Base-by-base conservation (phyloP, 345 rosid species). In the Populus simonii region DNA sequence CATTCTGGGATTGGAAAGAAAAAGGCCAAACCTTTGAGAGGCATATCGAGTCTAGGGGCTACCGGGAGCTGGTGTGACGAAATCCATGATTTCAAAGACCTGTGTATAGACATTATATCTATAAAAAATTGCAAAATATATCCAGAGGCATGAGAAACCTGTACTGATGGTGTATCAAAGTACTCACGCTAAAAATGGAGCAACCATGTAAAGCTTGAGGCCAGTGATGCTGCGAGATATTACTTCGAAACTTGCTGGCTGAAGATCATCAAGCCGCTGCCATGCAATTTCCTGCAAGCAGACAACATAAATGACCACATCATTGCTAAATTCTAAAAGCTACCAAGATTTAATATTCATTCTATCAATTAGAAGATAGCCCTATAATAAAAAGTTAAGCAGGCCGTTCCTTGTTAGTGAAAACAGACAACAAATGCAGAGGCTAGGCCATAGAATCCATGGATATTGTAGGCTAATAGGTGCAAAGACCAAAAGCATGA, bases 121-220 rank as follows among this genome's bases (percentile, higher is more conserved):
- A 35, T 62, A 20, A 75, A 49, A 55, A 20, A 16, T 13, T 47
- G 10, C 20, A 11, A 47, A 29, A 22, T 11, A 29, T 25, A 51
- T 62, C 55, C 8, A 35, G 31, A 8, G 55, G 70, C 5, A 20
- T 8, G 43, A 33, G 62, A 36, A 43, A 38, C n/a, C 20, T 66
- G 55, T 25, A 69, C 47, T 16, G 20, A 53, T 18, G 20, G 23
- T 49, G 31, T 7, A 33, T 53, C 47, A 55, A 41, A 76, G 68
- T 66, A 89, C 97, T 87, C 82, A 96, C 99, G 51, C 80, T 81
- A 96, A 87, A 83, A 96, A 94, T 20, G 97, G 99, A 41, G 99
- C 87, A 78, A 94, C 97, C 99, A 96, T 96, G 79, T 96, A 96
- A 76, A 96, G 90, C 91, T 94, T 96, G 66, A 92, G 90, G 81